Evolutionary conservation across 2,329 filamentous ascomycete species (phyloP).

Genomic region (Ceratocystis papillata): DNA sequence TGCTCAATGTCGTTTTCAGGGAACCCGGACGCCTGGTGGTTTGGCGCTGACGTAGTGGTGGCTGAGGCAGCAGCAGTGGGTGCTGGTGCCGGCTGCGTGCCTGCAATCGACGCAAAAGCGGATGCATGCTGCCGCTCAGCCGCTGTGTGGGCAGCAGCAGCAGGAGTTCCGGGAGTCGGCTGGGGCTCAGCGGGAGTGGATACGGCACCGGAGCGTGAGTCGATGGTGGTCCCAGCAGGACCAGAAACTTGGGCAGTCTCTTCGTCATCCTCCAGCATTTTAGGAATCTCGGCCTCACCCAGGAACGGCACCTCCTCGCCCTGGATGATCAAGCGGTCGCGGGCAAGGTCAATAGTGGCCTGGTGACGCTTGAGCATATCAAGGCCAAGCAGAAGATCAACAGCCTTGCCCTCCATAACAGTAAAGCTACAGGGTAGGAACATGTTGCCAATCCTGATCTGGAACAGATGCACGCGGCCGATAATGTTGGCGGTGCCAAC

Average conservation of each 20-base stretch:
- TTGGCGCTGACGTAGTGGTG: slow-evolving; percentile 27
- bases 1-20: slow-evolving; percentile 61
- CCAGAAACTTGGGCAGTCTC: slow-evolving; percentile 71
- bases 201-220: slow-evolving; percentile 69
- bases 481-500: slow-evolving; percentile 93
- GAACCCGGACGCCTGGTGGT: slow-evolving; percentile 31
- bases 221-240: slow-evolving; percentile 79
- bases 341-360: slow-evolving; percentile 77
- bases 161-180: slow-evolving; percentile 26
- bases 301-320: slow-evolving; percentile 82
- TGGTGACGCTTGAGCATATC: slow-evolving; percentile 97
- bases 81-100: slow-evolving; percentile 25
- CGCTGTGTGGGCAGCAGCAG: slow-evolving; percentile 16
- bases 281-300: slow-evolving; percentile 89
- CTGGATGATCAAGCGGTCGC: slow-evolving; percentile 78
- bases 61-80: slow-evolving; percentile 21
- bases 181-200: slow-evolving; percentile 29
- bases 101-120: slow-evolving; percentile 25
- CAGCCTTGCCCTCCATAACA: slow-evolving; percentile 97
- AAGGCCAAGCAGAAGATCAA: slow-evolving; percentile 82
- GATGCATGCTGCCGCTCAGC: slow-evolving; percentile 22
- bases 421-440: slow-evolving; percentile 93
- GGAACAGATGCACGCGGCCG: slow-evolving; percentile 86
- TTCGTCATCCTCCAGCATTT: slow-evolving; percentile 60
- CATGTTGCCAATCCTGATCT: slow-evolving; percentile 81